phyloP scores from a whole-genome alignment of 352 stramenopile genomes.

The Phytophthora kernoviae region DNA sequence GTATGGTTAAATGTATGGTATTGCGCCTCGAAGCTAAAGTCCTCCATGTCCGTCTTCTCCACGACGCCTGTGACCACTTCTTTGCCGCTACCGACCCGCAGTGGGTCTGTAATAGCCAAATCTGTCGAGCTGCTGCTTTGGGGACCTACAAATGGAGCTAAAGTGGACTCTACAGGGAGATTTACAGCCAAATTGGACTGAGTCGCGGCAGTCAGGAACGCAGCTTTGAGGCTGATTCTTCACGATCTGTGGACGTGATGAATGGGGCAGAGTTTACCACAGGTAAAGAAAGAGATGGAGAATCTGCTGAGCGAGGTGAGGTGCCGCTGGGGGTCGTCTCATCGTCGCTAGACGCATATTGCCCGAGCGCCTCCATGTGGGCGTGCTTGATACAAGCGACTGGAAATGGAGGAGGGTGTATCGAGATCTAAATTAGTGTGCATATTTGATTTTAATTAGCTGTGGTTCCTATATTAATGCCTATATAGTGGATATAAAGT shows the following conservation, averaged over 20 bases:
- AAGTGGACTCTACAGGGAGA: constrained; percentile 66
- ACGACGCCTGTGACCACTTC: constrained; percentile 81
- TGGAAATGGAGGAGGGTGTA: neutral
- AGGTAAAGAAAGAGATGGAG: constrained; percentile 27
- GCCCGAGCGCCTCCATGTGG: constrained; percentile 50
- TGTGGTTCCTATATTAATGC: too few relatives aligned
- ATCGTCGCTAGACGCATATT: constrained; percentile 61
- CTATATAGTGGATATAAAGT: too few relatives aligned
- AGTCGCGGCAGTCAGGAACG: constrained; percentile 40
- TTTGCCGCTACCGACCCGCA: constrained; percentile 61
- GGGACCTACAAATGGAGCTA: constrained; percentile 58
- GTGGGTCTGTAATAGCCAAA: constrained; percentile 22
- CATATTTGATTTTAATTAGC: too few relatives aligned
- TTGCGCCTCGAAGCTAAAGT: constrained; percentile 82
- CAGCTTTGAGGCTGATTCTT: constrained; percentile 36
- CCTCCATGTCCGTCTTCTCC: constrained; percentile 68
- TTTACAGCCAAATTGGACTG: constrained; percentile 61
- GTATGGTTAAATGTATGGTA: constrained; percentile 82
- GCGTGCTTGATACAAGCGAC: neutral
- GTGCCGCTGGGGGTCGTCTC: constrained; percentile 15
- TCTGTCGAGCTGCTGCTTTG: constrained; percentile 15
- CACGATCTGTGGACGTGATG: constrained; percentile 33
- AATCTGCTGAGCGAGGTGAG: constrained; percentile 15
- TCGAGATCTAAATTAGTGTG: too few relatives aligned
- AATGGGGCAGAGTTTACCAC: constrained; percentile 64